Evolutionary conservation across 2,329 filamentous ascomycete species (phyloP).

Genomic region (Tolypocladium sp.): DNA sequence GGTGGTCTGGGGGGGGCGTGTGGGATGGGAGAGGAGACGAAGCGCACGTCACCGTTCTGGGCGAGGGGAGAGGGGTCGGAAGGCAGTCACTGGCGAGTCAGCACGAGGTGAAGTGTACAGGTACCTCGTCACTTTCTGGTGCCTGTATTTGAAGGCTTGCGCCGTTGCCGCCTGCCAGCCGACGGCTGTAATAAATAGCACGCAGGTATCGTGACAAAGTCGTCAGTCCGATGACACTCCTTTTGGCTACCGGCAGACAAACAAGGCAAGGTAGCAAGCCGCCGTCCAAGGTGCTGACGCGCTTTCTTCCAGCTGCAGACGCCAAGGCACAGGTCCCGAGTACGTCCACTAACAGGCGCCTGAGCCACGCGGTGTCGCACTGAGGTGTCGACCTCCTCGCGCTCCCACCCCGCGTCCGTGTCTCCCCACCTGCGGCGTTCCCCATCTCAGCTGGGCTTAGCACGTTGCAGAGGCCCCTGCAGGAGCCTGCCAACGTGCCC

Average conservation of each 20-base stretch:
- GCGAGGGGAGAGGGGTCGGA: background rate
- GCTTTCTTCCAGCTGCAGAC: background rate
- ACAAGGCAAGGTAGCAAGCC: background rate
- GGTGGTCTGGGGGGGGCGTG: background rate
- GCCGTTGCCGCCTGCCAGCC: conserved; percentile 3
- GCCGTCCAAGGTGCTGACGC: background rate
- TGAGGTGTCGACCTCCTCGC: background rate
- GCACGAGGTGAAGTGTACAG: background rate
- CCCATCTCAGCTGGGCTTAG: background rate
- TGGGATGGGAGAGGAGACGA: background rate
- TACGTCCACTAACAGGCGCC: background rate
- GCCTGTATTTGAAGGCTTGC: conserved; percentile 1
- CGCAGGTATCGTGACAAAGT: background rate
- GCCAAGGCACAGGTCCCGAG: background rate
- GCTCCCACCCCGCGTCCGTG: background rate
- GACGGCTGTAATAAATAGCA: no score
- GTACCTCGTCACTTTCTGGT: background rate
- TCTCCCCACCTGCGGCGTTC: background rate
- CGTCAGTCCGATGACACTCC: background rate
- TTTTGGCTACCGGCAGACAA: background rate
- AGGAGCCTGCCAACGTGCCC: background rate
- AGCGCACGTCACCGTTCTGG: background rate
- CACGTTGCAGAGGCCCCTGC: background rate
- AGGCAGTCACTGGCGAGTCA: background rate
- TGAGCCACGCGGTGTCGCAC: background rate